Conservation (phyloP, 768 basidiomycete species). For the Hygrophorus russula region DNA sequence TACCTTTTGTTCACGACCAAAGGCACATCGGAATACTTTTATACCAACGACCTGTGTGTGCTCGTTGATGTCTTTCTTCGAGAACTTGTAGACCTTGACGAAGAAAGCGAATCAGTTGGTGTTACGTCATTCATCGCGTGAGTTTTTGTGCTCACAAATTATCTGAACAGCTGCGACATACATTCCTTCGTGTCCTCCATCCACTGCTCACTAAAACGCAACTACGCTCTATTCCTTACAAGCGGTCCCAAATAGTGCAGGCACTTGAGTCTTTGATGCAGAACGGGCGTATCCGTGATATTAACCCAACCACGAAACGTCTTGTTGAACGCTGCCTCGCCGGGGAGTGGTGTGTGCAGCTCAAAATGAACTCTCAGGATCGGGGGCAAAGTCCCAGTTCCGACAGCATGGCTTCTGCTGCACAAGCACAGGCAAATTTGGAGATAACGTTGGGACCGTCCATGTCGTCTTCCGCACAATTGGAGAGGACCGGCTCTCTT, state of each 20-base stretch:
- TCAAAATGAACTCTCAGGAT: conserved; percentile 26
- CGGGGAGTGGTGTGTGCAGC: conserved; percentile 78
- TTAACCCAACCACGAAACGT: conserved; percentile 79
- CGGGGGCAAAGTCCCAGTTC: conserved; percentile 6
- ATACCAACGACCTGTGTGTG: conserved; percentile 94
- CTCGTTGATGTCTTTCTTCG: conserved; percentile 97
- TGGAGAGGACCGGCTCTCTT: conserved; percentile 21
- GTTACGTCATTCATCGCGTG: neutral
- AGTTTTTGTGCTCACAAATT: neutral
- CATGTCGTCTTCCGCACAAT: conserved; percentile 21
- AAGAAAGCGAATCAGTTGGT: conserved; percentile 86
- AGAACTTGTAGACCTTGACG: conserved; percentile 83
- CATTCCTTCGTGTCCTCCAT: conserved; percentile 92
- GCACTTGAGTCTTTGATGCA: conserved; percentile 69
- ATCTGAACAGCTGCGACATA: conserved; percentile 67
- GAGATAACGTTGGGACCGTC: conserved; percentile 7
- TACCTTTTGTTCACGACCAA: conserved; percentile 92
- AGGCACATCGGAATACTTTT: conserved; percentile 92
- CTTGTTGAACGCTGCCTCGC: conserved; percentile 85
- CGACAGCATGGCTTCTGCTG: conserved; percentile 1
- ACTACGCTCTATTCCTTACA: conserved; percentile 75
- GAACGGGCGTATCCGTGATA: conserved; percentile 66
- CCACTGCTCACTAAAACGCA: conserved; percentile 94
- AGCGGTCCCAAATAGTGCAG: conserved; percentile 80
- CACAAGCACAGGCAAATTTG: conserved; percentile 4